A percentile compares a stretch with the other conserved stretches of the same genome.
Evolutionary conservation across 345 rosid genomes (phyloP).

Genomic region (Reutealis trisperma): DNA sequence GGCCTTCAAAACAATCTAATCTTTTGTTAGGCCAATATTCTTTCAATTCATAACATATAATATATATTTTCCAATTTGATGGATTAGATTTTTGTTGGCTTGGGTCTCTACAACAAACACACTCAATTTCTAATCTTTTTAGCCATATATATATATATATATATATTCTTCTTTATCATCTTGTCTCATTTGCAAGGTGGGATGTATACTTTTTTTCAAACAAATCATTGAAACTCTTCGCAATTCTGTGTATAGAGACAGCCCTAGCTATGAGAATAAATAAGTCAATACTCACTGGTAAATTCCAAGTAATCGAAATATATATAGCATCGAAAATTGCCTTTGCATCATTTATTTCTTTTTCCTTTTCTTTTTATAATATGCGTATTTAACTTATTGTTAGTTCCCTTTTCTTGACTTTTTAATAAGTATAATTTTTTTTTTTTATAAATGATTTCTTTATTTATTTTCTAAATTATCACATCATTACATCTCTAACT

Average conservation of each 20-base stretch:
- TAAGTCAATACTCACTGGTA: too few relatives aligned
- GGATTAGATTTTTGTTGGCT: neutral
- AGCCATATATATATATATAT: neutral
- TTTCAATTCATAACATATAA: neutral
- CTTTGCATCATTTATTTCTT: too few relatives aligned
- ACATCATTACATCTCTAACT: too few relatives aligned
- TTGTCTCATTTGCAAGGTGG: conserved; percentile 25
- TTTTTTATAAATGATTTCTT: too few relatives aligned
- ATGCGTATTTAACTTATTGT: too few relatives aligned
- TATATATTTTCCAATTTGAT: neutral
- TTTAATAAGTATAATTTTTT: too few relatives aligned
- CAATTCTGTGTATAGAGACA: neutral
- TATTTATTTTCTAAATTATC: too few relatives aligned
- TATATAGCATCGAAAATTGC: too few relatives aligned
- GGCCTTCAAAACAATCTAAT: conserved; percentile 1
- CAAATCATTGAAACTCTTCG: conserved; percentile 9
- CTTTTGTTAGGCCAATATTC: conserved; percentile 4
- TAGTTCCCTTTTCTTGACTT: too few relatives aligned
- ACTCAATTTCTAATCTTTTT: conserved; percentile 13
- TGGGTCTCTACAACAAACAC: neutral
- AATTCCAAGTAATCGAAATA: too few relatives aligned
- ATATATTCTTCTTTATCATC: neutral
- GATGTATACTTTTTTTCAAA: conserved; percentile 12
- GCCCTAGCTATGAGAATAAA: too few relatives aligned
- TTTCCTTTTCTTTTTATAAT: too few relatives aligned